These are phyloP conservation scores for Acanthamoeba lenticulata DNA, from an alignment of 208 protist genomes.

Conservation along the genomic window DNA sequence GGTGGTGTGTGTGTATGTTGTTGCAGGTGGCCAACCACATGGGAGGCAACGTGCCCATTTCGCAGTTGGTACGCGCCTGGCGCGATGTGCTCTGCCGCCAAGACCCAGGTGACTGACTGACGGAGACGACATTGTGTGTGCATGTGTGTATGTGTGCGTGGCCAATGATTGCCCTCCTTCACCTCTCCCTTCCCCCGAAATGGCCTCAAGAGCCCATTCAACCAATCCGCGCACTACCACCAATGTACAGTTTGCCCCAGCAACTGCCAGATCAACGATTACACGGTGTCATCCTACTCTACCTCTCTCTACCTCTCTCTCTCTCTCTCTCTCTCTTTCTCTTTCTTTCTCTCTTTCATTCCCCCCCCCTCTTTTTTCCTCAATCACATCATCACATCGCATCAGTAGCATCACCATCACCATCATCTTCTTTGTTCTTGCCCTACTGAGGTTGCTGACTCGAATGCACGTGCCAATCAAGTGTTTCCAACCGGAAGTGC, in stretches of 20 bases:
- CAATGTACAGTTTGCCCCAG: slow-evolving; percentile 64
- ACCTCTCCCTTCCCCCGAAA: neutral
- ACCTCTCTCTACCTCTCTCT: neutral
- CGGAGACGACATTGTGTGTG: no score
- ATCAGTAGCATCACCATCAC: no score
- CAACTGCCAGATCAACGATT: slow-evolving; percentile 83
- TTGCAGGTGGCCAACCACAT: slow-evolving; percentile 87
- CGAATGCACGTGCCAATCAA: neutral
- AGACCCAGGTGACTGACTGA: no score
- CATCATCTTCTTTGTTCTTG: no score
- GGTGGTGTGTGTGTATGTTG: no score
- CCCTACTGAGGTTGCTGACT: no score
- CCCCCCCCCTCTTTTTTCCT: neutral
- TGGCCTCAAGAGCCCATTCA: slow-evolving; percentile 80
- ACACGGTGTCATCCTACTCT: neutral
- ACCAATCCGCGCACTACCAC: slow-evolving; percentile 82
- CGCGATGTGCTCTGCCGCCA: no score
- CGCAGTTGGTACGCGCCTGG: no score
- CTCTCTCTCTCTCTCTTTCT: neutral
- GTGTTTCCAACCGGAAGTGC: slow-evolving; percentile 11
- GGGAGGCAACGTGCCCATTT: slow-evolving; percentile 53
- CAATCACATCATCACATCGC: no score
- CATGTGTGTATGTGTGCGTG: no score
- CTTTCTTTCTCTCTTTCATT: neutral
- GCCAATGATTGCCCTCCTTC: neutral